These are phyloP conservation scores for Papiliotrema nemorosa DNA, from an alignment of 1,284 basidiomycete species.

Conservation along the genomic window DNA sequence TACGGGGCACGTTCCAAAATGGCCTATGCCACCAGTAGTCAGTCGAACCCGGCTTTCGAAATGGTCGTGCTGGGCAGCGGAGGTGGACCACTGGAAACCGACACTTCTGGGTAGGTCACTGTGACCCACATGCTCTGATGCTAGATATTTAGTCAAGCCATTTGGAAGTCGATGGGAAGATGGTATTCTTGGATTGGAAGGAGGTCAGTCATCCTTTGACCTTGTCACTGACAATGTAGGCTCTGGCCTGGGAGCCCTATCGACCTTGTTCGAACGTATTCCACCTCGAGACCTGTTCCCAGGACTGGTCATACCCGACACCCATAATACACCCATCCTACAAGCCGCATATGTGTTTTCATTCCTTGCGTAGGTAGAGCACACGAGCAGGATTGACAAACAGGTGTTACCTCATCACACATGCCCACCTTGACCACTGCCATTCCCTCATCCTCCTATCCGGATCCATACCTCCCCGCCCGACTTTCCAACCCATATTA, in stretches of 20 bases:
- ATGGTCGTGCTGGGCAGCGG: slow-evolving; percentile 47
- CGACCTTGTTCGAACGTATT: slow-evolving; percentile 19
- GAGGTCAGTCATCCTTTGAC: slow-evolving; percentile 25
- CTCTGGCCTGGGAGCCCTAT: slow-evolving; percentile 45
- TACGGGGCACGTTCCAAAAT: no score
- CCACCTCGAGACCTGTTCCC: slow-evolving; percentile 29
- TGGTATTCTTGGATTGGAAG: slow-evolving; percentile 44
- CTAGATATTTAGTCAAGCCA: slow-evolving; percentile 45
- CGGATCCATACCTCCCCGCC: slow-evolving; percentile 38
- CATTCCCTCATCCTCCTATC: slow-evolving; percentile 44
- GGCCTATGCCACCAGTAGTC: no score
- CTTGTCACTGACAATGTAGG: slow-evolving; percentile 17
- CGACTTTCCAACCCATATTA: slow-evolving; percentile 4
- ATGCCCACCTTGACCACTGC: slow-evolving; percentile 48
- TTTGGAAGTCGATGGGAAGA: slow-evolving; percentile 38
- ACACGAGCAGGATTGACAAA: neutral
- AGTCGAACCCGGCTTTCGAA: slow-evolving; percentile 35
- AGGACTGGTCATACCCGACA: slow-evolving; percentile 28
- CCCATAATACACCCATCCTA: slow-evolving; percentile 37
- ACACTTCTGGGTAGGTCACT: slow-evolving; percentile 42
- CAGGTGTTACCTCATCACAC: slow-evolving; percentile 48
- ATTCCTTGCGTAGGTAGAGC: slow-evolving; percentile 36
- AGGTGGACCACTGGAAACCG: slow-evolving; percentile 49
- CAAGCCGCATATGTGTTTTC: slow-evolving; percentile 47
- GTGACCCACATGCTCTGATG: neutral